phyloP scores from a whole-genome alignment of 495 filamentous ascomycete genomes.

The Pyronema domesticum region DNA sequence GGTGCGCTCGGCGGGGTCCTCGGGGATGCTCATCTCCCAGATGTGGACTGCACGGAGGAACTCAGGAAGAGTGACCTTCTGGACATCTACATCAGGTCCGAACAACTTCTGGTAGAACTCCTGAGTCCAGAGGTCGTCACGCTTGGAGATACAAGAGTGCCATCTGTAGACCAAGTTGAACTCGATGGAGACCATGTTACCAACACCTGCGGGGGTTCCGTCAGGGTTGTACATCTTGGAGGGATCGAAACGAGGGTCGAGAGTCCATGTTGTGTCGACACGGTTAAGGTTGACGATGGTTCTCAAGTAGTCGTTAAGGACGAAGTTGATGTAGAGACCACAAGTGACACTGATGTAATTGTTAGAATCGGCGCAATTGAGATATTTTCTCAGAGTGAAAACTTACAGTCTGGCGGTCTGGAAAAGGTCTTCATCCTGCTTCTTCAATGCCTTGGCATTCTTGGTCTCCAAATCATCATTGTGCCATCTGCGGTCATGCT shows the following conservation, averaged over 20 bases:
- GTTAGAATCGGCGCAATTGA: constrained; percentile 1
- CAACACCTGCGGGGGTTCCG: constrained; percentile 45
- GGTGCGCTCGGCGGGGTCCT: constrained; percentile 44
- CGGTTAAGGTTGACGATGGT: constrained; percentile 73
- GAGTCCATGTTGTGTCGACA: constrained; percentile 57
- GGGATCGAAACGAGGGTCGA: constrained; percentile 51
- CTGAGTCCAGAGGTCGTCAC: constrained; percentile 59
- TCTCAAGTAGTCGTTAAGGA: constrained; percentile 65
- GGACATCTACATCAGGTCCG: constrained; percentile 34
- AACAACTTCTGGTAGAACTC: constrained; percentile 48
- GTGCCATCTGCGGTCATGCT: constrained; percentile 15
- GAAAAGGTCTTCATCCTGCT: constrained; percentile 71
- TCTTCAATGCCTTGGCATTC: constrained; percentile 39
- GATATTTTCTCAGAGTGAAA: background rate
- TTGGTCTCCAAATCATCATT: constrained; percentile 32
- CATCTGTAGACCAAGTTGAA: constrained; percentile 64
- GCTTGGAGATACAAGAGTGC: constrained; percentile 58
- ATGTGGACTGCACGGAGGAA: constrained; percentile 41
- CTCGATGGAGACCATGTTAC: constrained; percentile 63
- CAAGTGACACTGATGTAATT: constrained; percentile 41
- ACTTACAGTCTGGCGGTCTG: constrained; percentile 51
- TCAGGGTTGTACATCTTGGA: constrained; percentile 33
- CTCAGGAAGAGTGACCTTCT: constrained; percentile 35
- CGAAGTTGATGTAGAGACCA: constrained; percentile 71
- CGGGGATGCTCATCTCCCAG: constrained; percentile 39